Percentiles rank a stretch among this genome's conserved stretches.
Conservation (phyloP, 768 basidiomycete genomes). For the Agrocybe chaxingu region DNA sequence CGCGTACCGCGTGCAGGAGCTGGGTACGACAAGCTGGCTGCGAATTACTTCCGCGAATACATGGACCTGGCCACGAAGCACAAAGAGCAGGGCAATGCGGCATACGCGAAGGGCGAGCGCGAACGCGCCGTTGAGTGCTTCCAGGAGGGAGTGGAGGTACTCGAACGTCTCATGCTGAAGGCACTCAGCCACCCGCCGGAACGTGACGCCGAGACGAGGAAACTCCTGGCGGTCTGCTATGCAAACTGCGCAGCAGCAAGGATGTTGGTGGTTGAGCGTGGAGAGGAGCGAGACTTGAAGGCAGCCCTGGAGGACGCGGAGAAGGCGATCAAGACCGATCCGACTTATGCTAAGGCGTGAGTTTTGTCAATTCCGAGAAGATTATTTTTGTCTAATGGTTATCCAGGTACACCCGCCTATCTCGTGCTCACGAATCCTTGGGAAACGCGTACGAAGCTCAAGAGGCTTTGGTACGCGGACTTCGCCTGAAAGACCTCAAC, state of each 20-base stretch:
- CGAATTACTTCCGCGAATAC: constrained; percentile 4
- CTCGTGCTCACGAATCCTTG: constrained; percentile 7
- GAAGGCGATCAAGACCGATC: constrained; percentile 2
- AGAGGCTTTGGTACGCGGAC: constrained; percentile 1
- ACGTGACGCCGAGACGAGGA: constrained; percentile 4
- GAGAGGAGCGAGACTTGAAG: neutral
- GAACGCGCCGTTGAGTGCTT: constrained; percentile 3
- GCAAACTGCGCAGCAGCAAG: constrained; percentile 7
- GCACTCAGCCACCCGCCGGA: neutral
- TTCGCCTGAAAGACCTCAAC: neutral
- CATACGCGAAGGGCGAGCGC: constrained; percentile 3
- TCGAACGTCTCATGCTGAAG: constrained; percentile 3
- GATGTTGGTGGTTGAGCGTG: neutral
- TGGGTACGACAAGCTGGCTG: neutral
- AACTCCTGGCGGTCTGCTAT: constrained; percentile 2
- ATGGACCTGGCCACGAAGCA: constrained; percentile 1
- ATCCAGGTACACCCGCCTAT: constrained; percentile 4
- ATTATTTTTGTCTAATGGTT: neutral
- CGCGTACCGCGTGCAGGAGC: constrained; percentile 1
- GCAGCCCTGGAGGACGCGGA: constrained; percentile 3
- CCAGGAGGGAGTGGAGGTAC: constrained; percentile 1
- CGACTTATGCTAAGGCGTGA: constrained; percentile 9
- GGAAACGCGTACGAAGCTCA: constrained; percentile 1
- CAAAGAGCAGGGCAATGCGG: constrained; percentile 9
- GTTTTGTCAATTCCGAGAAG: neutral